Evolutionary conservation across 2,329 filamentous ascomycete species (phyloP), one percentile per base, ranked within the genome.

Genomic region (Diaporthe amygdali): DNA sequence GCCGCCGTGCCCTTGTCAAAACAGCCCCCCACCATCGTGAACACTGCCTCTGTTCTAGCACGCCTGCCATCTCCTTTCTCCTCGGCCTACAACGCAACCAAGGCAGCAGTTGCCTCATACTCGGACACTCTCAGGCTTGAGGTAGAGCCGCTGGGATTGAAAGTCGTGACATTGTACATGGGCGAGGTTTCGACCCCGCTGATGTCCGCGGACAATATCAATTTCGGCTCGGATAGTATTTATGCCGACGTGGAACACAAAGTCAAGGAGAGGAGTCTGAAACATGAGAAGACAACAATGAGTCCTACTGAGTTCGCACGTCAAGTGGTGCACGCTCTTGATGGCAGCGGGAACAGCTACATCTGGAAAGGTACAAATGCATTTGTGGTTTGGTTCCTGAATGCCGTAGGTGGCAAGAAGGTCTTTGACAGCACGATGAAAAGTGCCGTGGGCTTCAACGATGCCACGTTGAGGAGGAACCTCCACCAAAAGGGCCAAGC

Each of bases 71-170:
- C 8, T 30, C 54, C 39, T 9, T 64, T 69, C 55, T 49, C 39
- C 25, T 37, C 68, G 10, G 55, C 54, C 25, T 69, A 69, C 30
- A 66, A 51, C 32, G 61, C 61, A 5, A 66, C 61, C 46, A 73
- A 70, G 32, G 68, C 41, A 49, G 61, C 68, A 44, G 61, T 68
- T 49, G 32, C 59, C 20, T 56, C 72, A 20, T 69, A 64, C 32
- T 72, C 46, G 34, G 66, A 56, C 47, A 66, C 47, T 30, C 61
- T 51, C 22, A 44, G 61, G 41, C 30, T 66, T 8, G 41, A 51
- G 30, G 39, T 66, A 20, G 61, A 27, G 37, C 30, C 44, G 17
- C 41, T 51, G 17, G 39, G 51, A 4, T 10, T 34, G 6, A 54
- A 54, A 27, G 51, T 54, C 5, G 51, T 34, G 30, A 54, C 30